Base-by-base conservation (phyloP, 768 basidiomycete species). In the Tulasnella sp. region DNA sequence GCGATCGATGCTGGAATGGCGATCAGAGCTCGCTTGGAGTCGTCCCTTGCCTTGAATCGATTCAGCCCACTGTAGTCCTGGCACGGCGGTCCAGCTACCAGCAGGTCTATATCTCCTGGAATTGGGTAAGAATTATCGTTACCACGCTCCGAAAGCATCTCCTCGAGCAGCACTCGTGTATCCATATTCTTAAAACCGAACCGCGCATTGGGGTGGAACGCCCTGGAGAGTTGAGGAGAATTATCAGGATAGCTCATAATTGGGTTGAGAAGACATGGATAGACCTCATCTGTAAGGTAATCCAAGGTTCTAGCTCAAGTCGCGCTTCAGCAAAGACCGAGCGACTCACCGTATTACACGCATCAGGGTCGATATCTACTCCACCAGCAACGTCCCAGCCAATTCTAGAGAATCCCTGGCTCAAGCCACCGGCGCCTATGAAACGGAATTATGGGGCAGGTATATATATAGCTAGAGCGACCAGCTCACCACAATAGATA, bases 41-140 rank as follows among this genome's bases (percentile, higher is more conserved):
- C 58, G 24, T 59, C 45, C 21, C 50, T 59, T 1, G 47, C 5
- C 30, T 59, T 59, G 42, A 30, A 59, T 1, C 44, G 58, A 47
- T 59, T 59, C 13, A 59, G 48, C 5, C 58, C 58, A 2, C 45
- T 32, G 58, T 27, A 59, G 19, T 59, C 58, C 30, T 59, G 58
- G 50, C 58, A 59, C 5, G 58, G 58, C 23, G 58, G 58, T 13
- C 58, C 58, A 4, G 34, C 24, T 1, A 50, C 29, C 23, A 59
- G 42, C 29, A 59, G 32, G 32, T 59, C 58, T 19, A 59, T 27
- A 26, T 32, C 48, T n/a, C 58, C 58, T 8, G 58, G 58, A 9
- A 21, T 4, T 17, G 58, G 58, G n/a, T 50, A 42, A 15, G 34
- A 15, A n/a, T 34, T 51, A 13, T 27, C 23, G 17, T 41, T 21